Percentiles rank a stretch among this genome's conserved stretches.
These are phyloP conservation scores for Leccinum pachyderme DNA, from an alignment of 1,284 basidiomycete species.

Conservation along the genomic window DNA sequence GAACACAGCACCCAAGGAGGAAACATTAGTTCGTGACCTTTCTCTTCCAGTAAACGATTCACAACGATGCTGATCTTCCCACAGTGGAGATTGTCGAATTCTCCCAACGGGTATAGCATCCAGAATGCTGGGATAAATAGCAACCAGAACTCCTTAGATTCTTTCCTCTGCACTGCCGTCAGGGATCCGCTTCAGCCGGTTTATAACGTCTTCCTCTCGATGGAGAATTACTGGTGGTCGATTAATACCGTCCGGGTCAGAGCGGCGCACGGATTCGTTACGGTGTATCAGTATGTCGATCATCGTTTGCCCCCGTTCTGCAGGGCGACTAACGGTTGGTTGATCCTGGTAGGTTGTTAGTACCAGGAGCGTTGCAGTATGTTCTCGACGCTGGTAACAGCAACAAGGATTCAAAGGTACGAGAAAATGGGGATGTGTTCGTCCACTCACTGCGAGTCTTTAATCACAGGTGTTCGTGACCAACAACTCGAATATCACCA, in stretches of 20 bases:
- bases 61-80: background rate
- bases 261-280: background rate
- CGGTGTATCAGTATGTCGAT: conserved; percentile 1
- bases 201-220: background rate
- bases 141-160: background rate
- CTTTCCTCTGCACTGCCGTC: background rate
- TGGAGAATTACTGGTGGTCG: background rate
- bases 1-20: no score
- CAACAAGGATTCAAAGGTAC: background rate
- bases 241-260: conserved; percentile 2
- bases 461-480: background rate
- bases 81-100: conserved; percentile 9
- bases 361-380: background rate
- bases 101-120: conserved; percentile 2
- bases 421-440: background rate
- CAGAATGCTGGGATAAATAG: background rate
- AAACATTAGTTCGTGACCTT: background rate
- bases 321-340: background rate
- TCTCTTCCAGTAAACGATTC: background rate
- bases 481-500: conserved; percentile 3
- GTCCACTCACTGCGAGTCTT: background rate
- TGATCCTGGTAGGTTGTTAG: background rate
- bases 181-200: background rate
- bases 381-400: conserved; percentile 5
- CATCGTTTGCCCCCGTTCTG: background rate